phyloP scores from a whole-genome alignment of 352 stramenopile species.

The Phytophthora agathidicida region DNA sequence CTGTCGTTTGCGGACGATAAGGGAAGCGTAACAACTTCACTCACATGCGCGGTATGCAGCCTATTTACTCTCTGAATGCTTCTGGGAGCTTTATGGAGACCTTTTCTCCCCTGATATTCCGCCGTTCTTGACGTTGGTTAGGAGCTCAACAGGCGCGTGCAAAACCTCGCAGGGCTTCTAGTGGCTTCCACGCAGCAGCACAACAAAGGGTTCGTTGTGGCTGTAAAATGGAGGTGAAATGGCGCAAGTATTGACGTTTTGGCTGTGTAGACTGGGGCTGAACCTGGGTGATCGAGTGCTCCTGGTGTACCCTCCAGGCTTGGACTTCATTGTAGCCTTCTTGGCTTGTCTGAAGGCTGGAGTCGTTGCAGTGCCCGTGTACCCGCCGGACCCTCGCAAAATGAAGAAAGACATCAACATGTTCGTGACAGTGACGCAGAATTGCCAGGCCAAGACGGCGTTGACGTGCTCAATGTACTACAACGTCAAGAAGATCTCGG shows the following conservation, averaged over 20 bases:
- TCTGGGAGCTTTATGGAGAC: background rate
- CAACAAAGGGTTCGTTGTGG: conserved; percentile 59
- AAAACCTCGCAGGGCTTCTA: conserved; percentile 75
- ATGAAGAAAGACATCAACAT: conserved; percentile 96
- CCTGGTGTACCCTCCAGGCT: conserved; percentile 96
- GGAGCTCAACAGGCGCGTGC: conserved; percentile 71
- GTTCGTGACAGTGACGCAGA: conserved; percentile 95
- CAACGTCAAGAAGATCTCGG: conserved; percentile 92
- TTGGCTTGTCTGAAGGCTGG: conserved; percentile 94
- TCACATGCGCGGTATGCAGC: conserved; percentile 60
- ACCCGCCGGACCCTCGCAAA: conserved; percentile 91
- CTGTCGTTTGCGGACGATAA: conserved; percentile 84
- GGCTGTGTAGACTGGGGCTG: conserved; percentile 51
- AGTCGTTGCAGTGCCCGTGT: conserved; percentile 94
- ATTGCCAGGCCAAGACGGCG: conserved; percentile 90
- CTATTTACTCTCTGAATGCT: background rate
- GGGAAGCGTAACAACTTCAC: conserved; percentile 49
- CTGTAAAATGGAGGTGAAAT: background rate
- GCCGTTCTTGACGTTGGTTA: conserved; percentile 18
- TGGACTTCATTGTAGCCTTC: conserved; percentile 99
- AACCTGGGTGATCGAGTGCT: conserved; percentile 86
- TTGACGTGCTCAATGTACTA: conserved; percentile 96
- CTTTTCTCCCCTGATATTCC: conserved; percentile 9
- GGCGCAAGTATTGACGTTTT: background rate
- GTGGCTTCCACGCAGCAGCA: conserved; percentile 54